phyloP scores from a whole-genome alignment of 75 land plant genomes.

The Sequoiadendron giganteum region DNA sequence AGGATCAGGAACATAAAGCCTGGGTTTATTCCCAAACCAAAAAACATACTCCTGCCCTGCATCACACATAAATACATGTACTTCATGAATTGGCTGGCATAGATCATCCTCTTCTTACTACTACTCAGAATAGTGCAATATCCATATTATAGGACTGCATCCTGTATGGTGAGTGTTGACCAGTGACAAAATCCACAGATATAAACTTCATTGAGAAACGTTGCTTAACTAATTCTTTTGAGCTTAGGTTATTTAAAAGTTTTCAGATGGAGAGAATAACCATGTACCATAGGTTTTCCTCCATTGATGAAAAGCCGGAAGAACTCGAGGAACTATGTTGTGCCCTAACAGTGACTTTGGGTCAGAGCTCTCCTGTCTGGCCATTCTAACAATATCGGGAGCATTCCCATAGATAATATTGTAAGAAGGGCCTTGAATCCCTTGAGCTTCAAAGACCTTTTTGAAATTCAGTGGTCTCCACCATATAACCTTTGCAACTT shows the following conservation, averaged over 20 bases:
- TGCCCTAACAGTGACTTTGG: neutral
- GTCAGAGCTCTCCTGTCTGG: conserved; percentile 10
- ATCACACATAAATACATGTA: neutral
- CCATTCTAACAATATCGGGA: conserved; percentile 25
- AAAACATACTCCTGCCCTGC: conserved; percentile 35
- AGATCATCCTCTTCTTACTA: neutral
- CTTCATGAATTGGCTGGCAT: neutral
- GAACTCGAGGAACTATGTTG: conserved; percentile 33
- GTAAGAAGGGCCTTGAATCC: conserved; percentile 36
- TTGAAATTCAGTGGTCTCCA: neutral
- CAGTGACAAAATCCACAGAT: too few relatives aligned
- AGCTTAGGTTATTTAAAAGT: too few relatives aligned
- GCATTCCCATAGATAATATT: conserved; percentile 31
- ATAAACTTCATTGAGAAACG: too few relatives aligned
- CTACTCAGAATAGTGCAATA: neutral
- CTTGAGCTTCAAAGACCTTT: conserved; percentile 7
- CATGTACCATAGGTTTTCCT: conserved; percentile 23
- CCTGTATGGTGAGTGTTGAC: too few relatives aligned
- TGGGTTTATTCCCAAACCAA: conserved; percentile 43
- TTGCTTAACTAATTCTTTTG: too few relatives aligned
- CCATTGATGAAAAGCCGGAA: conserved; percentile 22
- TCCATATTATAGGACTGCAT: too few relatives aligned
- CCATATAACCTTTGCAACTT: neutral
- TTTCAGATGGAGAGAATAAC: neutral
- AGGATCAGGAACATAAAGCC: conserved; percentile 27